Evolutionary conservation across 2,329 filamentous ascomycete species (phyloP).

Genomic region (Rutstroemia sp.): DNA sequence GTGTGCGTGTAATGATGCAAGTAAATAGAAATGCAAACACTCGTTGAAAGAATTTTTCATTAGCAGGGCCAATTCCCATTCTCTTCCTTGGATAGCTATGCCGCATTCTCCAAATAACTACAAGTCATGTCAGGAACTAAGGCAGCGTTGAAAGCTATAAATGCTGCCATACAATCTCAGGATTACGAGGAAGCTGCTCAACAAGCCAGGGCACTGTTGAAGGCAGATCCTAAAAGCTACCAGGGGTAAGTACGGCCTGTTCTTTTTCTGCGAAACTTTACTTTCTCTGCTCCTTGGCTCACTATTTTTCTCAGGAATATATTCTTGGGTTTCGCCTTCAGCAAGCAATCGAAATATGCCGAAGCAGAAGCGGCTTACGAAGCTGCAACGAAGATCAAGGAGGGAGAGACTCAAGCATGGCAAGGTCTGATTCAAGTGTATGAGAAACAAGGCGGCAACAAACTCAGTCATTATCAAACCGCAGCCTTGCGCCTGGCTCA

Average conservation of each 20-base stretch:
- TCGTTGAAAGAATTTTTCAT: too few species aligned
- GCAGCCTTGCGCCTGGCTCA: constrained; percentile 67
- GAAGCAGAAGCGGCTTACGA: constrained; percentile 73
- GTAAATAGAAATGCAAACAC: too few species aligned
- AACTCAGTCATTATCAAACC: constrained; percentile 66
- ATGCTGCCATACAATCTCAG: constrained; percentile 66
- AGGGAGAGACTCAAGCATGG: constrained; percentile 77
- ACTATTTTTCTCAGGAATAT: constrained; percentile 49
- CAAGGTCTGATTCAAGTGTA: constrained; percentile 83
- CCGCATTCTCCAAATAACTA: background rate
- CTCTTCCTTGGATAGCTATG: background rate
- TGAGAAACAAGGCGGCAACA: constrained; percentile 64
- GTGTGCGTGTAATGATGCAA: too few species aligned
- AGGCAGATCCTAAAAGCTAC: constrained; percentile 70
- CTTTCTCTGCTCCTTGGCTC: background rate
- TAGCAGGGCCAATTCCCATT: too few species aligned
- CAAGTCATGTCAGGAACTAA: constrained; percentile 41
- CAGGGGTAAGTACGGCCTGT: constrained; percentile 53
- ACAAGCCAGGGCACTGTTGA: constrained; percentile 61
- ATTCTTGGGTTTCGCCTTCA: constrained; percentile 79
- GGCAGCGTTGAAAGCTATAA: constrained; percentile 72
- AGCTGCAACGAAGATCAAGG: constrained; percentile 63
- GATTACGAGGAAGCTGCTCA: constrained; percentile 71
- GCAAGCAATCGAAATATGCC: constrained; percentile 64
- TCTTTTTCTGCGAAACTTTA: background rate